phyloP scores from a whole-genome alignment of 352 stramenopile species.

The Globisporangium rhizosaccharum region DNA sequence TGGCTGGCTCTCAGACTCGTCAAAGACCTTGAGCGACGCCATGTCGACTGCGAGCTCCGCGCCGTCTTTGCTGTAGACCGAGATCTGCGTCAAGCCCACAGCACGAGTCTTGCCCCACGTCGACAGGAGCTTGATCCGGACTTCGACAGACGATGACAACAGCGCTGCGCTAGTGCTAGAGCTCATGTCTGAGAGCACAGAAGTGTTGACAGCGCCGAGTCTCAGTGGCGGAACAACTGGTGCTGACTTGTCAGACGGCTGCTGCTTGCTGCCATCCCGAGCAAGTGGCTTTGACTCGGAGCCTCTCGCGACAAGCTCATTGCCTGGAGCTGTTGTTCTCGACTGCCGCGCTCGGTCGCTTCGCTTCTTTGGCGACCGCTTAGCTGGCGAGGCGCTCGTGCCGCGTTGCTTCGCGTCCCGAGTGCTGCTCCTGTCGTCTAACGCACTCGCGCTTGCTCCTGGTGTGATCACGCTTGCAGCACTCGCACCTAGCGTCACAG shows the following conservation, averaged over 20 bases:
- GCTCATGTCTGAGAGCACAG: no score
- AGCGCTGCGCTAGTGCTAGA: background rate
- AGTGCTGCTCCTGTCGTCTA: background rate
- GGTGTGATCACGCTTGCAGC: background rate
- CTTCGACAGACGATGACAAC: slow-evolving; percentile 17
- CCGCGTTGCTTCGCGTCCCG: background rate
- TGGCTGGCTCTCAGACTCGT: slow-evolving; percentile 32
- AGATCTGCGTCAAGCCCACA: slow-evolving; percentile 61
- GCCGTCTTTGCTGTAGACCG: slow-evolving; percentile 56
- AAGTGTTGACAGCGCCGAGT: slow-evolving; percentile 3
- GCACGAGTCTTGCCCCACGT: slow-evolving; percentile 59
- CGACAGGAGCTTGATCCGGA: slow-evolving; percentile 65
- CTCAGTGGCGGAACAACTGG: slow-evolving; percentile 25
- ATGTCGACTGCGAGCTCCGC: slow-evolving; percentile 44
- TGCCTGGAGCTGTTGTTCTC: background rate
- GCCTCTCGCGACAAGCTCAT: background rate
- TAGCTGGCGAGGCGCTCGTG: slow-evolving; percentile 3
- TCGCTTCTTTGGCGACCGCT: slow-evolving; percentile 10
- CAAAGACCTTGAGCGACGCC: slow-evolving; percentile 46
- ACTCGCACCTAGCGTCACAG: background rate
- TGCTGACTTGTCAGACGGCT: background rate
- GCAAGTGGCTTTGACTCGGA: background rate
- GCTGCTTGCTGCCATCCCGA: background rate
- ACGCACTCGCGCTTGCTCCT: background rate
- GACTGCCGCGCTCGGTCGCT: background rate